Evolutionary conservation across 768 basidiomycete genomes (phyloP), one percentile per base, ranked within the genome.

Genomic region (Rhodosporidiobolus odoratus): DNA sequence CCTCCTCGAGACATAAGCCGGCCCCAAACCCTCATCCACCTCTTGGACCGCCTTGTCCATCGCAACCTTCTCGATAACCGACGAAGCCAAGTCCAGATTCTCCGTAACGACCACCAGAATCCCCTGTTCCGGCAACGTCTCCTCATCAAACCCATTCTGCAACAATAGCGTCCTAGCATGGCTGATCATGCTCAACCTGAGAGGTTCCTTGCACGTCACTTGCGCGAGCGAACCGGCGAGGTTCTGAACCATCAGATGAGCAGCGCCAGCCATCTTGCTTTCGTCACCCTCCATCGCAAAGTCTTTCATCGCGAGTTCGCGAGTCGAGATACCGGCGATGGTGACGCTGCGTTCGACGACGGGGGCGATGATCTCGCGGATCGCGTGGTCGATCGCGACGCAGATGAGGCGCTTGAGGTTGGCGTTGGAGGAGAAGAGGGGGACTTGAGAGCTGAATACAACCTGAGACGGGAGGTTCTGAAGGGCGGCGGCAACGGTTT

Each of bases 281-380:
- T 98, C 93, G 77, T 90, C 91, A 34, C 87, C 83, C 73, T 99
- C 96, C 60, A 90, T 91, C 5, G 89, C 92, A 74, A 94, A 99
- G 79, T 99, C 96, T 81, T 98, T 98, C 56, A 88, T 85, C 27
- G 96, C 91, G 16, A 99, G 83, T 78, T 99, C 96, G 47, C 93
- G 85, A 25, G 95, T 95, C 21, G 96, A 98, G 74, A 98, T 98
- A 34, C 93, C 92, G 17, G 95, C 95, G 74, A 99, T 98, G 1
- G 96, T 98, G 32, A 97, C 96, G 30, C 94, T 97, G 62, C 96
- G 86, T 76, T 99, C 96, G 32, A 99, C 94, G 61, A 99, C 95
- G 9, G 96, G 96, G 25, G 94, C 83, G 75, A 99, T 94, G 68
- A 98, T 97, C 88, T 99, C 96, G 71, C 96, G 88, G 65, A 98